phyloP scores from a whole-genome alignment of 2,329 filamentous ascomycete species.

The Paracorniculantispora psalliotae region DNA sequence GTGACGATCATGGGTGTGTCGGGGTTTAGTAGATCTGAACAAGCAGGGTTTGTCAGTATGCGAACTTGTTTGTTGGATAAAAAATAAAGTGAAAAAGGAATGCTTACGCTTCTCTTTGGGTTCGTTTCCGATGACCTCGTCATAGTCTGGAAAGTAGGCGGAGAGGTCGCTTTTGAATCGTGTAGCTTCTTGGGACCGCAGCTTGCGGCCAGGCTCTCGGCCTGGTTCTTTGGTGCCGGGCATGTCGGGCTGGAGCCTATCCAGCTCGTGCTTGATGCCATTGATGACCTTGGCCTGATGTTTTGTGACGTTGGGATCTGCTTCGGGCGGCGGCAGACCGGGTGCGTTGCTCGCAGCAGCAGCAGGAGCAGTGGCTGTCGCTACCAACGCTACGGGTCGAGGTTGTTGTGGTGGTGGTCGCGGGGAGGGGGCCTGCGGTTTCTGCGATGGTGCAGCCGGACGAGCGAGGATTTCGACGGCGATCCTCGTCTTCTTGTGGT shows the following conservation, averaged over 20 bases:
- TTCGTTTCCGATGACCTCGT: slow-evolving; percentile 86
- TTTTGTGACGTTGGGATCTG: slow-evolving; percentile 36
- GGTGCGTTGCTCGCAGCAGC: slow-evolving; percentile 17
- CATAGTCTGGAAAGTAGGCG: slow-evolving; percentile 88
- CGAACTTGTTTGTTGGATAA: background rate
- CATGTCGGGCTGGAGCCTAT: slow-evolving; percentile 46
- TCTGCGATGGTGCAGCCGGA: slow-evolving; percentile 25
- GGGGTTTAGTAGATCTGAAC: slow-evolving; percentile 65
- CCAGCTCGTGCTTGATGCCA: slow-evolving; percentile 58
- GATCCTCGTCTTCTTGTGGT: slow-evolving; percentile 47
- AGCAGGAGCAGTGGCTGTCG: slow-evolving; percentile 16
- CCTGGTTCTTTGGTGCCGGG: slow-evolving; percentile 55
- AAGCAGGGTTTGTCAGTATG: background rate
- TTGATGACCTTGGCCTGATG: slow-evolving; percentile 56
- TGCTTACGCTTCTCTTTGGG: slow-evolving; percentile 65
- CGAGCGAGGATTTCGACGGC: slow-evolving; percentile 46
- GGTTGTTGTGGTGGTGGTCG: slow-evolving; percentile 19
- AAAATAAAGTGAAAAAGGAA: background rate
- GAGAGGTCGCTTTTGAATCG: slow-evolving; percentile 88
- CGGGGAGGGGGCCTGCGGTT: slow-evolving; percentile 20
- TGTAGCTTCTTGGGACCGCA: slow-evolving; percentile 80
- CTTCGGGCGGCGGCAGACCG: slow-evolving; percentile 17
- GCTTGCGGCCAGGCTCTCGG: slow-evolving; percentile 64
- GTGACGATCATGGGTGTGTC: slow-evolving; percentile 70
- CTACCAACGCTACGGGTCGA: slow-evolving; percentile 15